Evolutionary conservation across 2,329 filamentous ascomycete species (phyloP).

Genomic region (Didymella glomerata): DNA sequence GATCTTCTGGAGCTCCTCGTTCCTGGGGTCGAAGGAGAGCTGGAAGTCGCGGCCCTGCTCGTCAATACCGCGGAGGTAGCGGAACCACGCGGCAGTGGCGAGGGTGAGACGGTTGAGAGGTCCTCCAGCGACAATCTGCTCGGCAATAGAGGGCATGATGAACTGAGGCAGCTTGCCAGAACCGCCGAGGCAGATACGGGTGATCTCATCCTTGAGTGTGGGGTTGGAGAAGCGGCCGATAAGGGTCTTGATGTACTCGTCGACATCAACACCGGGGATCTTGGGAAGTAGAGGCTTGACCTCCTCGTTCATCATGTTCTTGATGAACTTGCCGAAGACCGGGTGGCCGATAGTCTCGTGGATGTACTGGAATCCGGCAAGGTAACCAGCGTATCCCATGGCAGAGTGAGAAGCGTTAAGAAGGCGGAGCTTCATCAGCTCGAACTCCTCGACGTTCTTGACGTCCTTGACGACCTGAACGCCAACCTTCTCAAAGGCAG

Average conservation of each 20-base stretch:
- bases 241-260: constrained; percentile 40
- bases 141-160: constrained; percentile 42
- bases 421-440: constrained; percentile 41
- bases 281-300: constrained; percentile 40
- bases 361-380: constrained; percentile 39
- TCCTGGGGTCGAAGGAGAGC: constrained; percentile 38
- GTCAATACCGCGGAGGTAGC: constrained; percentile 37
- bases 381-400: constrained; percentile 40
- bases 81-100: constrained; percentile 40
- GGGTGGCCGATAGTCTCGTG: constrained; percentile 40
- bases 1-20: constrained; percentile 35
- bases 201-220: constrained; percentile 40
- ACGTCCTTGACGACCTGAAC: constrained; percentile 42
- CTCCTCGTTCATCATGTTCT: constrained; percentile 43
- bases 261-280: constrained; percentile 40
- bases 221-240: constrained; percentile 41
- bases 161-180: constrained; percentile 44
- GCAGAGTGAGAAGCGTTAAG: constrained; percentile 41
- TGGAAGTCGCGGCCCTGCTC: constrained; percentile 36
- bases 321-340: constrained; percentile 36
- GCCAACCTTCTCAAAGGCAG: constrained; percentile 41
- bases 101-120: constrained; percentile 38
- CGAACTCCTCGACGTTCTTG: constrained; percentile 40
- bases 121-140: constrained; percentile 38
- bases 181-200: constrained; percentile 43